Base-by-base conservation (phyloP, 805 yeast species). In the Spencermartinsiella europaea region DNA sequence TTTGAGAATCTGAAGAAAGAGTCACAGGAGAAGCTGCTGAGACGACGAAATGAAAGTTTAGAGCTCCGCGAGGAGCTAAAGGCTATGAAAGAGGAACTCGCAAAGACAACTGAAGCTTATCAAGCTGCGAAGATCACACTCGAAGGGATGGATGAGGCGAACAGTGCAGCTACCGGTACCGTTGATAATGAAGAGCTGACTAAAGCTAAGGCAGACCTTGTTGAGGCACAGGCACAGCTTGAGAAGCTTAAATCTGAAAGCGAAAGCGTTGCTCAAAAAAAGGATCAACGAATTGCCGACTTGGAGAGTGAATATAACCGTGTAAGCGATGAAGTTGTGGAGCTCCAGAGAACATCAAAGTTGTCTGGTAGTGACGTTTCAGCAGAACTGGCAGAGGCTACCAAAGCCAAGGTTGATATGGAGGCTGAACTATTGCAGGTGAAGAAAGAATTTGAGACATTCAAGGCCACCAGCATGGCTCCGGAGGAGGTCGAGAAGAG, bases 231-330 rank as follows among this genome's bases (percentile, higher is more conserved):
- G 40, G 37, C 7, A 39, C 54, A 4, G 61, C 41, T 40, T 12
- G 52, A 50, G 21, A 25, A 38, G 28, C 21, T 40, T 20, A 55
- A 37, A 50, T 47, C 8, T 48, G 60, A 21, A 47, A 47, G 8
- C 55, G 53, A 49, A 59, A 20, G 47, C 34, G n/a, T 62, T 53
- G 38, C 49, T 51, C n/a, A 8, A 17, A 49, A 40, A 4, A 61
- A 55, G 40, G 54, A 54, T 44, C 56, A 45, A 37, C 54, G 61
- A n/a, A 54, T 56, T 19, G 57, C 56, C 31, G 61, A 63, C n/a
- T 63, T 62, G 34, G 67, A 67, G 19, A 55, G 44, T 16, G 64
- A 64, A 42, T 51, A 49, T 44, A 58, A 60, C 21, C 54, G 51
- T 40, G 45, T 55, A 1, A 53, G 56, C 19, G 66, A 60, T 42